These are phyloP conservation scores for Podospora conica DNA, from an alignment of 495 filamentous ascomycete genomes.

Conservation along the genomic window DNA sequence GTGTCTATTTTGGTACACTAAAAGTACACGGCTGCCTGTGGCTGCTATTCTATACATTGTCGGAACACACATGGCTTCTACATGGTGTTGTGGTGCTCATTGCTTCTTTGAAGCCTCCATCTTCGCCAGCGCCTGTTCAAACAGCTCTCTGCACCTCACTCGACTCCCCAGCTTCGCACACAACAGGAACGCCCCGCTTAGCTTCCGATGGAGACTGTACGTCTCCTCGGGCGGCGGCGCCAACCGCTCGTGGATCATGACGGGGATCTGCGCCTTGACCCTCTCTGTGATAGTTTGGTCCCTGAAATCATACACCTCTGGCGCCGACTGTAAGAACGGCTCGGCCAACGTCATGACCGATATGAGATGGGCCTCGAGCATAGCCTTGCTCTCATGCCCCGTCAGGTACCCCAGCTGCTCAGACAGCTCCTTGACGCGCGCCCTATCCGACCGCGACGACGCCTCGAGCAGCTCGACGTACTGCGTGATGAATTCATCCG, in stretches of 20 bases:
- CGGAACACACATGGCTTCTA: background rate
- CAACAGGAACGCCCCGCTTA: slow-evolving; percentile 91
- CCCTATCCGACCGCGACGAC: slow-evolving; percentile 62
- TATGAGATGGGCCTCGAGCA: slow-evolving; percentile 80
- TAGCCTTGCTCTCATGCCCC: slow-evolving; percentile 70
- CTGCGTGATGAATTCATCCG: slow-evolving; percentile 64
- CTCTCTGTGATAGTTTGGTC: slow-evolving; percentile 95
- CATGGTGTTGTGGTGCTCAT: background rate
- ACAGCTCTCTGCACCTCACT: slow-evolving; percentile 76
- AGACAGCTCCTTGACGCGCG: slow-evolving; percentile 59
- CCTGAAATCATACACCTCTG: slow-evolving; percentile 82
- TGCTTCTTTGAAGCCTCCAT: slow-evolving; percentile 17
- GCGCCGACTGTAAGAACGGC: slow-evolving; percentile 70
- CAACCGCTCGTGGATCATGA: slow-evolving; percentile 85
- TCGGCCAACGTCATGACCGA: slow-evolving; percentile 86
- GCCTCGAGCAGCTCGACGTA: slow-evolving; percentile 76
- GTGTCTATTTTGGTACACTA: background rate
- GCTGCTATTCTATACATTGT: background rate
- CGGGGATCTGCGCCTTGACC: slow-evolving; percentile 75
- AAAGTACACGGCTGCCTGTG: background rate
- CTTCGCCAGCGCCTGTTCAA: slow-evolving; percentile 57
- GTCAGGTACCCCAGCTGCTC: slow-evolving; percentile 85
- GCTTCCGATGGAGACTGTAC: slow-evolving; percentile 89
- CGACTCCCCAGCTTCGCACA: slow-evolving; percentile 80
- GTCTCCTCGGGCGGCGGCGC: slow-evolving; percentile 95